These are phyloP conservation scores for Pyrenophora seminiperda DNA, from an alignment of 2,329 filamentous ascomycete genomes.

Conservation along the genomic window DNA sequence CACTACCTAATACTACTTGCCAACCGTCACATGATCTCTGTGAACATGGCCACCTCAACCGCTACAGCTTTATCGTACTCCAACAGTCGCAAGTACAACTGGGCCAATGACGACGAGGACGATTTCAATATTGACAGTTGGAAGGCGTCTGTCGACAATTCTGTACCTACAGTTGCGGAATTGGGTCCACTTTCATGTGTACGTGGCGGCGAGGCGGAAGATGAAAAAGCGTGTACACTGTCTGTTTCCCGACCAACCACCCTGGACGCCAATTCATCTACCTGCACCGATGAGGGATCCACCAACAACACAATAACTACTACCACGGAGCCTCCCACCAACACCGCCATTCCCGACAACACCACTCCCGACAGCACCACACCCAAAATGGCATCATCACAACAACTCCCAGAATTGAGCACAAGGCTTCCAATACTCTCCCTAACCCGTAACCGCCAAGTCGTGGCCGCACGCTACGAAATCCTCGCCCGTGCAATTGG, in stretches of 20 bases:
- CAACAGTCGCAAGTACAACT: conserved; percentile 16
- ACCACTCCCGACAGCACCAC: too few species aligned
- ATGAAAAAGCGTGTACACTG: background rate
- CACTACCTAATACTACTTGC: background rate
- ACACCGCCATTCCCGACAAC: too few species aligned
- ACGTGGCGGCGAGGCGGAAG: background rate
- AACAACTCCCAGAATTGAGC: too few species aligned
- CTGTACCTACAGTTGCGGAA: conserved; percentile 9
- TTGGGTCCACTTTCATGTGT: conserved; percentile 7
- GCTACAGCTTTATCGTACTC: background rate
- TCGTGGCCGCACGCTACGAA: conserved; percentile 2
- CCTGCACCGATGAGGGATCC: too few species aligned
- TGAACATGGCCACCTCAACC: conserved; percentile 9
- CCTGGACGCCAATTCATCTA: too few species aligned
- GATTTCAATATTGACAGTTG: conserved; percentile 23
- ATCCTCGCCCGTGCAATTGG: background rate
- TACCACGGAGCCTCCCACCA: too few species aligned
- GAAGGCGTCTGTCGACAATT: conserved; percentile 21
- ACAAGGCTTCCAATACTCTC: too few species aligned
- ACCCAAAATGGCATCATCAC: too few species aligned
- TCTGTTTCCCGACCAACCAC: too few species aligned
- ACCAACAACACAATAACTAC: too few species aligned
- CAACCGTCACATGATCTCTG: background rate
- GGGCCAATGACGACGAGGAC: conserved; percentile 35
- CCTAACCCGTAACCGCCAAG: background rate